Percentiles rank a stretch among this genome's conserved stretches.
Evolutionary conservation across 805 yeast species (phyloP).

Genomic region (Barnettozyma wickerhamii): DNA sequence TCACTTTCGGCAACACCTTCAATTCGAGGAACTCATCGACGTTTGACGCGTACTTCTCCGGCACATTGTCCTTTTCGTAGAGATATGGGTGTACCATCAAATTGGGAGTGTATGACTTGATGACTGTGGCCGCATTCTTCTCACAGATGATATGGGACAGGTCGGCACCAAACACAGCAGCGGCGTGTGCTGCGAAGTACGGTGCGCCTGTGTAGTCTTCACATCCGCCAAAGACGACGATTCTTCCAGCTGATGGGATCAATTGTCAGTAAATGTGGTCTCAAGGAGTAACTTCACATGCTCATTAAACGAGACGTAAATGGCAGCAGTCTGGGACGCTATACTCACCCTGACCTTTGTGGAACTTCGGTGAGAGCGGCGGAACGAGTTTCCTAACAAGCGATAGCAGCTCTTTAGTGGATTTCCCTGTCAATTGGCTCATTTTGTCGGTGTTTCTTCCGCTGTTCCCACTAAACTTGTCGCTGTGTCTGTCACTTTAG

Average conservation of each 20-base stretch:
- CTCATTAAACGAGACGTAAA: neutral
- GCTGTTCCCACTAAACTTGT: too few relatives aligned
- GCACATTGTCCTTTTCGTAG: conserved; percentile 36
- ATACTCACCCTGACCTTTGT: conserved; percentile 74
- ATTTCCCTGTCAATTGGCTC: conserved; percentile 13
- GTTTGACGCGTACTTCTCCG: conserved; percentile 12
- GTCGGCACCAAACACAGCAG: conserved; percentile 84
- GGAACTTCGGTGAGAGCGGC: conserved; percentile 64
- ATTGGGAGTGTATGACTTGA: conserved; percentile 87
- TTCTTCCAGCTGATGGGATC: conserved; percentile 54
- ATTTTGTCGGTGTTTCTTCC: too few relatives aligned
- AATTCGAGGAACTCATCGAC: conserved; percentile 31
- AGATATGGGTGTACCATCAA: conserved; percentile 95
- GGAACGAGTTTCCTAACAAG: conserved; percentile 61
- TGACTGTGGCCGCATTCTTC: conserved; percentile 66
- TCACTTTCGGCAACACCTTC: conserved; percentile 53
- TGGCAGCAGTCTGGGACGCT: neutral
- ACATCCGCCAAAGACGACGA: conserved; percentile 89
- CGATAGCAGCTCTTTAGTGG: conserved; percentile 37
- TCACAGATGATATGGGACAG: conserved; percentile 90
- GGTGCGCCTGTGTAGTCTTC: conserved; percentile 98
- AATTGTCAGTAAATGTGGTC: neutral
- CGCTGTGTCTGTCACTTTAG: too few relatives aligned
- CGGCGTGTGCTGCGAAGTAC: conserved; percentile 80
- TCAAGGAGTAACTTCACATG: too few relatives aligned